Evolutionary conservation across 1,139 yeast genomes (phyloP).

Genomic region (Geotrichum cucujoidarum): DNA sequence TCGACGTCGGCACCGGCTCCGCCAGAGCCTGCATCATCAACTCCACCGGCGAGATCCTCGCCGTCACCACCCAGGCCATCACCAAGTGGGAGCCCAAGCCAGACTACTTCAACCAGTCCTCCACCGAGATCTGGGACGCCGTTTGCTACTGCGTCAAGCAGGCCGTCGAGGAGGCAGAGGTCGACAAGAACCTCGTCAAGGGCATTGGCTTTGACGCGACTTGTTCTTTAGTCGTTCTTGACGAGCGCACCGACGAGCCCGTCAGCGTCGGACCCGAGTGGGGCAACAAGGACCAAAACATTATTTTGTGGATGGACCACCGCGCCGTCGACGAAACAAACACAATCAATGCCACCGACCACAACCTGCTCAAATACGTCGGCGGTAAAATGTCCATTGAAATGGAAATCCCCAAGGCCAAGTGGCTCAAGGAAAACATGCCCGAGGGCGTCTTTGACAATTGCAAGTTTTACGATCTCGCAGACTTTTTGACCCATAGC

Average conservation of each 20-base stretch:
- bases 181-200: conserved; percentile 59
- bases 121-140: conserved; percentile 90
- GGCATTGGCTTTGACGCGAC: conserved; percentile 98
- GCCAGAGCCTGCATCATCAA: conserved; percentile 93
- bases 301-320: conserved; percentile 97
- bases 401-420: conserved; percentile 95
- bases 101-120: conserved; percentile 66
- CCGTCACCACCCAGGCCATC: conserved; percentile 75
- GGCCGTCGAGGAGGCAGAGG: conserved; percentile 66
- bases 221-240: conserved; percentile 81
- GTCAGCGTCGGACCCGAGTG: conserved; percentile 92
- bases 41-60: conserved; percentile 72
- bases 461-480: conserved; percentile 84
- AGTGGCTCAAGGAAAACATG: conserved; percentile 88
- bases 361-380: conserved; percentile 77
- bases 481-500: conserved; percentile 83
- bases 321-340: conserved; percentile 86
- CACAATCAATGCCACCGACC: conserved; percentile 72
- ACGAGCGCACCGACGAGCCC: conserved; percentile 62
- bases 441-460: conserved; percentile 56
- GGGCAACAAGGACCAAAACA: conserved; percentile 63
- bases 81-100: conserved; percentile 48
- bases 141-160: conserved; percentile 76
- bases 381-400: conserved; percentile 98
- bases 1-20: conserved; percentile 96